Percentiles rank a stretch among this genome's conserved stretches.
These are phyloP conservation scores for Cajanus cajan DNA, from an alignment of 306 rosid genomes.

Conservation along the genomic window DNA sequence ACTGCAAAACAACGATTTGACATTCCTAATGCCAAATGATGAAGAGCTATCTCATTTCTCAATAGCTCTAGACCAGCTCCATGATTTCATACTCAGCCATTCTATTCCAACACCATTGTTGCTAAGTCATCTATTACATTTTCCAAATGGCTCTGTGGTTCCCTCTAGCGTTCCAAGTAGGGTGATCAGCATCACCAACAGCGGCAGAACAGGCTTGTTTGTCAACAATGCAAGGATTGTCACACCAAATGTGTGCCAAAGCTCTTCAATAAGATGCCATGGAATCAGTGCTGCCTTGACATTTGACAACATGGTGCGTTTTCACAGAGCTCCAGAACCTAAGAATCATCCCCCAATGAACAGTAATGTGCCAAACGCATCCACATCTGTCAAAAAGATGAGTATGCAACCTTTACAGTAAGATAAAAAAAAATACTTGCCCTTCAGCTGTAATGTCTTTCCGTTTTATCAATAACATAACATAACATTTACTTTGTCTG, in stretches of 20 bases:
- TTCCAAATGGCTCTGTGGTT: slow-evolving; percentile 57
- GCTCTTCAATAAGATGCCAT: slow-evolving; percentile 50
- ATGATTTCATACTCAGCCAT: slow-evolving; percentile 49
- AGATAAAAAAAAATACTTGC: neutral
- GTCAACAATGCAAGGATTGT: slow-evolving; percentile 55
- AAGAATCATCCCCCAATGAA: slow-evolving; percentile 19
- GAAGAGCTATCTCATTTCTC: slow-evolving; percentile 50
- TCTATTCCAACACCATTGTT: slow-evolving; percentile 51
- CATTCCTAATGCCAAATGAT: slow-evolving; percentile 59
- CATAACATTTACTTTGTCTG: neutral
- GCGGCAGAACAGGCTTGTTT: slow-evolving; percentile 38
- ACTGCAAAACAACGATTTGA: slow-evolving; percentile 37
- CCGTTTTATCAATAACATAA: slow-evolving; percentile 29
- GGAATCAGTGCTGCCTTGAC: slow-evolving; percentile 49
- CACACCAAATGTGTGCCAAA: slow-evolving; percentile 49
- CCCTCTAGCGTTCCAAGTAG: slow-evolving; percentile 53
- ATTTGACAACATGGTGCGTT: slow-evolving; percentile 16
- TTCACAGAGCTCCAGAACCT: slow-evolving; percentile 2
- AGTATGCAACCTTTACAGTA: slow-evolving; percentile 13
- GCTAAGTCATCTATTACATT: slow-evolving; percentile 43
- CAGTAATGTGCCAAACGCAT: slow-evolving; percentile 17
- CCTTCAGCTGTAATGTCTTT: neutral
- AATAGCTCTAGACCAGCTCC: slow-evolving; percentile 30
- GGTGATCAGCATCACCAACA: slow-evolving; percentile 49
- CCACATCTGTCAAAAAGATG: slow-evolving; percentile 18